Evolutionary conservation across 495 filamentous ascomycete species (phyloP), one percentile per base, ranked within the genome.

Genomic region (Pyronema omphalodes): DNA sequence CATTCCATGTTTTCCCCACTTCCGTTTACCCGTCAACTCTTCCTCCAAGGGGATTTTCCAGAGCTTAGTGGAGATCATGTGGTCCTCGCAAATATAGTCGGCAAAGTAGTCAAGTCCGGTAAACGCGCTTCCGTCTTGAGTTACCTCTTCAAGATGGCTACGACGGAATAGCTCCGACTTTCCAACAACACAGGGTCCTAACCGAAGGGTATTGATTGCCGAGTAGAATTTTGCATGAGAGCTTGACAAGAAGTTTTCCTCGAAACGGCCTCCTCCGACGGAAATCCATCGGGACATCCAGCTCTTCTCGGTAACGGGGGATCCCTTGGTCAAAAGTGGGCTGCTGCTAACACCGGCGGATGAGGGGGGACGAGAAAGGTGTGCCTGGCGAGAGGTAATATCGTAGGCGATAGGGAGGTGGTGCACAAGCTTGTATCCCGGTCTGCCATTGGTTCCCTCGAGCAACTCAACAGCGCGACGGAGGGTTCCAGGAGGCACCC

Each of bases 101-200:
- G 83, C 88, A 70, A 99, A 96, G 69, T 81, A 89, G 66, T 94
- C 86, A 58, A 96, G 80, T 0, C 89, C 88, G 0, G 76, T 74
- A 39, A 9, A 74, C 71, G 55, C 66, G 58, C 48, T 69, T 56
- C 60, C 74, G 61, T 59, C 7, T 70, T 74, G 47, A n/a, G 88
- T 95, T 15, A 93, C 74, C 55, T 75, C 75, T 62, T 86, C 76
- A 23, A 99, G 78, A 61, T 99, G 89, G 0, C 88, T 88, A 47
- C 81, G 83, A 29, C 91, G 84, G 72, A 96, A 96, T 84, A 99
- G 93, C 69, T 91, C 96, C 52, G 85, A 93, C 69, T 99, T 99
- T 23, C 91, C 91, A 6, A 96, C 84, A 52, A 93, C 85, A 67
- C 93, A 96, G 6, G 93, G 88, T 0, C 91, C 89, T 54, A 96